phyloP scores from a whole-genome alignment of 495 filamentous ascomycete species.

The Aspergillus ostianus region DNA sequence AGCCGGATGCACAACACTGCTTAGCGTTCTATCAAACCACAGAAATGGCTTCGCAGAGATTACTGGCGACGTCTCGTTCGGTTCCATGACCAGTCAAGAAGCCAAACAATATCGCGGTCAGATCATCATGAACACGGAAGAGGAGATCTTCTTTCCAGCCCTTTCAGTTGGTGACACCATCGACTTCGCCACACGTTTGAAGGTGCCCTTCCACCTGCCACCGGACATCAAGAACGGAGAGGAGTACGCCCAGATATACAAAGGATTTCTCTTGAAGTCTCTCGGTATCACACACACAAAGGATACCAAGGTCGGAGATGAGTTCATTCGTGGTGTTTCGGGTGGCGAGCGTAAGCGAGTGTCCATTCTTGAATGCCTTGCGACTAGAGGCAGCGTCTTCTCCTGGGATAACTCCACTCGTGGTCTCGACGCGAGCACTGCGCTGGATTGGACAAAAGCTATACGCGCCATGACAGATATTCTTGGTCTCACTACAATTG shows the following conservation, averaged over 20 bases:
- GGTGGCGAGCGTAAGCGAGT: conserved; percentile 78
- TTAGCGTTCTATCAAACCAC: neutral
- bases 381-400: conserved; percentile 58
- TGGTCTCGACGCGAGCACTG: conserved; percentile 60
- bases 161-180: conserved; percentile 69
- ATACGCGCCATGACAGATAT: conserved; percentile 46
- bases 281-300: neutral
- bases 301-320: conserved; percentile 62
- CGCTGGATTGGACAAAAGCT: conserved; percentile 50
- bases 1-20: conserved; percentile 58
- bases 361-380: conserved; percentile 63
- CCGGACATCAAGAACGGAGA: neutral
- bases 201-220: neutral
- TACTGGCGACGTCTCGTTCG: neutral
- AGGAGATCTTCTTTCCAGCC: conserved; percentile 65
- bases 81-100: conserved; percentile 31
- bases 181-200: conserved; percentile 52
- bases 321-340: conserved; percentile 78
- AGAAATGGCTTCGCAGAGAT: neutral
- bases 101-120: conserved; percentile 62
- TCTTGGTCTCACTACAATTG: conserved; percentile 43
- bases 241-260: neutral
- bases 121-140: conserved; percentile 64
- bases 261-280: neutral
- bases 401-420: conserved; percentile 62